Evolutionary conservation across 208 protist genomes (phyloP), one percentile per base, ranked within the genome.

Genomic region (Crithidia brevicula): DNA sequence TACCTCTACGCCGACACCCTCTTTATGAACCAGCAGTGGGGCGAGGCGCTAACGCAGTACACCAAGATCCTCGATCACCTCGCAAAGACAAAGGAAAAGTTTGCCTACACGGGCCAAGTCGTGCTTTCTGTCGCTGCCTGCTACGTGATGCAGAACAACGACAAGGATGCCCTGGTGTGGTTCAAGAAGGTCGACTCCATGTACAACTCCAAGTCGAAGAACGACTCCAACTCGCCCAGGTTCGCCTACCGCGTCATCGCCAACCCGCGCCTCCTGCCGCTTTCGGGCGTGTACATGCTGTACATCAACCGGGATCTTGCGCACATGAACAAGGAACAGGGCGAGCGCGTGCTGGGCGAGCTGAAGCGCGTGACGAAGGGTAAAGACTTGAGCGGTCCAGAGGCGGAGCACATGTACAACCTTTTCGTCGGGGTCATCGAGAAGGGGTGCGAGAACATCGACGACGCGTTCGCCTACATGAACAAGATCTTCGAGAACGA

Each of bases 291-390:
- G 20, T 94, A 95, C 74, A 91, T 93, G 86, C 78, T 97, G 27
- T 97, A 97, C 68, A 92, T 97, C 57, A 97, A 97, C 71, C 88
- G 92, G 60, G 92, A 97, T 62, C 67, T 97, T 43, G 88, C 89
- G 11, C 88, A 95, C 79, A 97, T 97, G 92, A 94, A 86, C 46
- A 82, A 81, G 49, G 80, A 91, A 64, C 84, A 92, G 43, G 84
- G 83, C n/a, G 62, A 72, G 40, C 83, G 86, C 58, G 81, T 97
- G 8, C 51, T 94, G 64, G 33, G 49, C 1, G 85, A 93, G 52
- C 77, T 97, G 40, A 53, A 85, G 46, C 79, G 81, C 20, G 79
- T 95, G 28, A 89, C 82, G 5, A 51, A 77, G 42, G 86, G 67
- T 45, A 82, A 86, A 49, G 88, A 93, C 67, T 58, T 93, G 43